Evolutionary conservation across 2,329 filamentous ascomycete genomes (phyloP).

Genomic region (Hypoxylon sp.): DNA sequence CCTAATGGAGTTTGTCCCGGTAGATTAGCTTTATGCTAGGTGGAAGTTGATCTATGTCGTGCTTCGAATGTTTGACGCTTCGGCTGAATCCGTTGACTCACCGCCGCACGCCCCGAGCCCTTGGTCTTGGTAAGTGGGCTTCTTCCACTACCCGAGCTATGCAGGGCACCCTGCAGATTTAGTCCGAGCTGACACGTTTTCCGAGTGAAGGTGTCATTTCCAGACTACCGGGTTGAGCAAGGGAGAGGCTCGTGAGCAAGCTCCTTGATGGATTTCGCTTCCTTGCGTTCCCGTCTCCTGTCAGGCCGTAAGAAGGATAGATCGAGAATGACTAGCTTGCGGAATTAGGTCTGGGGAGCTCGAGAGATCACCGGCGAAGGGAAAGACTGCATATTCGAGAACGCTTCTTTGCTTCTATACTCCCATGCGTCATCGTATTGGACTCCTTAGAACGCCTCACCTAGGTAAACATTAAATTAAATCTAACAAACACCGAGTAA

Average conservation of each 20-base stretch:
- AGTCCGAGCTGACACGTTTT: constrained; percentile 12
- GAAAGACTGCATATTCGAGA: constrained; percentile 1
- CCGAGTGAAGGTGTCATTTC: constrained; percentile 11
- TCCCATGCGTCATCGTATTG: neutral
- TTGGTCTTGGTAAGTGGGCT: constrained; percentile 33
- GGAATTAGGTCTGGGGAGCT: neutral
- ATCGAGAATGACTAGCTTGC: neutral
- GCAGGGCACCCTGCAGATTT: constrained; percentile 12
- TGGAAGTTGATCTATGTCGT: constrained; percentile 13
- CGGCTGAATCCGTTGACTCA: constrained; percentile 9
- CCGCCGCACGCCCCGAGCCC: constrained; percentile 26
- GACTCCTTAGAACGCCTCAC: neutral
- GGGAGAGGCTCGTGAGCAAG: constrained; percentile 9
- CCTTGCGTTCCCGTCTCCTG: constrained; percentile 18
- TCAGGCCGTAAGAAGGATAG: neutral
- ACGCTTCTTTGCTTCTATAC: neutral
- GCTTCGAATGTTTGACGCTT: constrained; percentile 3
- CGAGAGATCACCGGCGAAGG: neutral
- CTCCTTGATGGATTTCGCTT: neutral
- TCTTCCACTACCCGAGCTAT: constrained; percentile 6
- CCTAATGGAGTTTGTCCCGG: constrained; percentile 3
- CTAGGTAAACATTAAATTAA: neutral
- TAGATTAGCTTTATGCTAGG: constrained; percentile 12
- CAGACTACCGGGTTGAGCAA: constrained; percentile 24
- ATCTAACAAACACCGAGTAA: neutral